phyloP scores from a whole-genome alignment of 2,329 filamentous ascomycete species.

The Scytalidium lignicola region DNA sequence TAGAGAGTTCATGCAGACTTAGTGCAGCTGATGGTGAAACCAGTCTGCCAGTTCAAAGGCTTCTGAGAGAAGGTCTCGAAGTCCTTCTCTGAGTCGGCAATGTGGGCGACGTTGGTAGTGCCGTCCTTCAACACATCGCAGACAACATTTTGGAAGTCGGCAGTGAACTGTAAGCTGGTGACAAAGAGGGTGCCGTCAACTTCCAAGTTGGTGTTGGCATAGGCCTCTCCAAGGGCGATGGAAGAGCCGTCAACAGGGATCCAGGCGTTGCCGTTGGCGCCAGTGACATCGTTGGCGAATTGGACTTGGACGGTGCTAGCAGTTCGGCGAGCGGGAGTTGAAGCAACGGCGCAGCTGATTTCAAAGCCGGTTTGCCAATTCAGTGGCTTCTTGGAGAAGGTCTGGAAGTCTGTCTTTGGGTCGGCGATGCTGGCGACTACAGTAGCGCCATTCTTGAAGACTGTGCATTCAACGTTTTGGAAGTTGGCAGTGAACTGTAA shows the following conservation, averaged over 20 bases:
- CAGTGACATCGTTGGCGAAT: conserved; percentile 8
- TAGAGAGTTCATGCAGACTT: conserved; percentile 2
- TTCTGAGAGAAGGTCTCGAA: conserved; percentile 9
- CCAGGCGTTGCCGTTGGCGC: conserved; percentile 6
- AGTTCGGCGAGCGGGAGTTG: conserved; percentile 2
- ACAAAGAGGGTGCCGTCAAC: conserved; percentile 5
- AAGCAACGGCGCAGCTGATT: conserved; percentile 6
- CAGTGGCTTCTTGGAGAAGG: conserved; percentile 8
- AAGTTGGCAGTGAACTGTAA: conserved; percentile 8
- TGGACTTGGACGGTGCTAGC: conserved; percentile 5
- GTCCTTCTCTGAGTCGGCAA: conserved; percentile 5
- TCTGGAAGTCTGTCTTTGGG: conserved; percentile 6
- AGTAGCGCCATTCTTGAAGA: conserved; percentile 5
- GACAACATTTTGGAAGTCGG: conserved; percentile 6
- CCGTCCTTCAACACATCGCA: conserved; percentile 5
- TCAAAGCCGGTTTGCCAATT: conserved; percentile 8
- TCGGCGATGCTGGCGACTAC: conserved; percentile 6
- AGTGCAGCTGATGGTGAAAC: background rate
- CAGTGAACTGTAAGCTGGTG: conserved; percentile 9
- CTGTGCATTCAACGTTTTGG: conserved; percentile 6
- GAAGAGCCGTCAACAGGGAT: conserved; percentile 7
- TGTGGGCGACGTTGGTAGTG: conserved; percentile 3
- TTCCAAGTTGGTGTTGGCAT: conserved; percentile 6
- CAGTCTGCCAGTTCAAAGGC: conserved; percentile 7
- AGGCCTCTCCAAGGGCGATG: conserved; percentile 6